These are phyloP conservation scores for Neonectria hederae DNA, from an alignment of 2,329 filamentous ascomycete genomes.

Conservation along the genomic window DNA sequence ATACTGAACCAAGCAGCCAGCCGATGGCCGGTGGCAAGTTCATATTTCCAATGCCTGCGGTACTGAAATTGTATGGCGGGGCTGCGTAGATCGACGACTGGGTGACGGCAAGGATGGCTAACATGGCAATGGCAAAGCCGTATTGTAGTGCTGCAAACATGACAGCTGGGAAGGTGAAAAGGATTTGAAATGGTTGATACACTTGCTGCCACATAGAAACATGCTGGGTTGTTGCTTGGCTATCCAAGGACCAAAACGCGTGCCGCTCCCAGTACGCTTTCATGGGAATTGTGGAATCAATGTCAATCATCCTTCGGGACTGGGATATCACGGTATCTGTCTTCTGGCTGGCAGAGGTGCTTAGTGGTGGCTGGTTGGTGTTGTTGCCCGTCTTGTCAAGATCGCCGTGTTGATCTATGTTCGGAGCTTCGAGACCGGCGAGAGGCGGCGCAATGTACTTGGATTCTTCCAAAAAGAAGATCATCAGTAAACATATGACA, in stretches of 20 bases:
- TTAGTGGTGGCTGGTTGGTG: not conserved
- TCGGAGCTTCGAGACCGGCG: constrained; percentile 3
- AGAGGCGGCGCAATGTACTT: constrained; percentile 12
- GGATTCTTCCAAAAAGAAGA: constrained; percentile 22
- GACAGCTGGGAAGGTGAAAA: constrained; percentile 13
- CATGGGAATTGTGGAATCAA: constrained; percentile 13
- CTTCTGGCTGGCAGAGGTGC: not conserved
- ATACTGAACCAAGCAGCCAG: constrained; percentile 14
- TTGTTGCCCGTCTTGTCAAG: not conserved
- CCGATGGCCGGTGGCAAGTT: constrained; percentile 34
- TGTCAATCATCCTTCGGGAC: not conserved
- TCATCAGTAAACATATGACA: constrained; percentile 3
- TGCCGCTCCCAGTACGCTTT: constrained; percentile 16
- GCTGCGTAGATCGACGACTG: constrained; percentile 16
- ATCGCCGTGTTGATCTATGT: not conserved
- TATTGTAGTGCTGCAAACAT: constrained; percentile 24
- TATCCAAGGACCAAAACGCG: constrained; percentile 14
- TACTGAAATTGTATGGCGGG: constrained; percentile 28
- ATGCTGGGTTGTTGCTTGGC: not conserved
- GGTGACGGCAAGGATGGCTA: constrained; percentile 29
- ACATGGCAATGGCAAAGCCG: constrained; percentile 31
- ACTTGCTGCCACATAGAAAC: constrained; percentile 1
- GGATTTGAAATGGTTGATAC: constrained; percentile 16
- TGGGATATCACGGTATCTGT: not conserved
- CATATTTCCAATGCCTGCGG: constrained; percentile 32